Evolutionary conservation across 164 flowering plant species (phyloP).

Genomic region (Magnolia kwangsiensis): DNA sequence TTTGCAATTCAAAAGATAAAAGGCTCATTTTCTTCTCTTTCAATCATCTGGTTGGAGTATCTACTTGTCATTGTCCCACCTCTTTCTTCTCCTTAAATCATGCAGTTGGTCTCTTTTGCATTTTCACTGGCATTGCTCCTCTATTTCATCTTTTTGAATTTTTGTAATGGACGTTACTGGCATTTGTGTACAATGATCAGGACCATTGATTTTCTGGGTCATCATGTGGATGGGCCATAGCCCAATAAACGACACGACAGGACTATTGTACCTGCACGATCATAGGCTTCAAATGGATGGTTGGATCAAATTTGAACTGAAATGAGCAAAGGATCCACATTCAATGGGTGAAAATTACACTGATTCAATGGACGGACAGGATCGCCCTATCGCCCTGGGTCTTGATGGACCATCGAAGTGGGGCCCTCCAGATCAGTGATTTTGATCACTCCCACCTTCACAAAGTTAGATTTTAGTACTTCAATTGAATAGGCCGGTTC

Average conservation of each 20-base stretch:
- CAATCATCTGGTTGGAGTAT: neutral
- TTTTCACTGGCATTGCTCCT: neutral
- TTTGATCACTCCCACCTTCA: neutral
- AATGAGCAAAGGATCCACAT: neutral
- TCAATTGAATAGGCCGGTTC: too few relatives aligned
- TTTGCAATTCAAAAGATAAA: constrained; percentile 5
- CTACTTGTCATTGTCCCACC: neutral
- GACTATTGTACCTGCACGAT: neutral
- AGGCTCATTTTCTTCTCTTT: neutral
- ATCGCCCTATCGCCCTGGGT: neutral
- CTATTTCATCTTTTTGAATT: neutral
- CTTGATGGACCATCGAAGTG: too few relatives aligned
- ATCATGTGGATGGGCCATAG: neutral
- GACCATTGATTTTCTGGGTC: neutral
- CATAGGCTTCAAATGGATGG: too few relatives aligned
- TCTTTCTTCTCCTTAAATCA: constrained; percentile 7
- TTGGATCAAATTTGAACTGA: neutral
- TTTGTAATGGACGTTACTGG: neutral
- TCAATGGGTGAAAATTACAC: neutral
- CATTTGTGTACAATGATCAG: neutral
- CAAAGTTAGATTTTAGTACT: too few relatives aligned
- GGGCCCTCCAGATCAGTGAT: too few relatives aligned
- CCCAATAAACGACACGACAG: neutral
- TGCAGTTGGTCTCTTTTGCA: constrained; percentile 4
- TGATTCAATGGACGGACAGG: neutral